Percentiles rank a stretch among this genome's conserved stretches.
phyloP scores from a whole-genome alignment of 441 rosid species.

The Erodium moschatum region DNA sequence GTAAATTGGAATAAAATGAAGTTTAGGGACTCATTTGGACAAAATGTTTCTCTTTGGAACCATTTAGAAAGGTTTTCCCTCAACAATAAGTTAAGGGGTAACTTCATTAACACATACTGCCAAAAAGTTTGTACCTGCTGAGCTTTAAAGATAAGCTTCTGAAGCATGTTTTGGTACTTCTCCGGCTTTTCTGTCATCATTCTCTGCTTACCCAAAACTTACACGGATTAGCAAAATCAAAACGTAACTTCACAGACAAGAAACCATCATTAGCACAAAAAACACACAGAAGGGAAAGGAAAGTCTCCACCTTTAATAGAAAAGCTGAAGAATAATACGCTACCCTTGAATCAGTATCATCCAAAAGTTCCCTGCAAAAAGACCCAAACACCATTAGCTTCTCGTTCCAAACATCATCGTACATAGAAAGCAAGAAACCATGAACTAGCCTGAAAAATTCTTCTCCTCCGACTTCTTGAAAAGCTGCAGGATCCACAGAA shows the following conservation, averaged over 20 bases:
- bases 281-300: slow-evolving; percentile 12
- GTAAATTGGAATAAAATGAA: background rate
- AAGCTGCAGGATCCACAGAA: slow-evolving; percentile 80
- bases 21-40: background rate
- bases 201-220: slow-evolving; percentile 45
- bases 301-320: slow-evolving; percentile 76
- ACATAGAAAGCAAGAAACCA: slow-evolving; percentile 12
- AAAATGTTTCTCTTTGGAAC: background rate
- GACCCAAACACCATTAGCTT: slow-evolving; percentile 10
- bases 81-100: background rate
- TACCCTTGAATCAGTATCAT: slow-evolving; percentile 94
- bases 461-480: slow-evolving; percentile 88
- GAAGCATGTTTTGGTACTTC: slow-evolving; percentile 89
- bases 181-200: slow-evolving; percentile 98
- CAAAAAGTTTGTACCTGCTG: slow-evolving; percentile 59
- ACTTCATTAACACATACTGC: background rate
- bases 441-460: slow-evolving; percentile 73
- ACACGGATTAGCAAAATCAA: slow-evolving; percentile 22
- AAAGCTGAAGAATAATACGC: slow-evolving; percentile 97
- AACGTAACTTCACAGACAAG: slow-evolving; percentile 5
- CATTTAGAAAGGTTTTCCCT: background rate
- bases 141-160: slow-evolving; percentile 88
- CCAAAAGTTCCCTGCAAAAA: slow-evolving; percentile 73
- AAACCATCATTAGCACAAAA: background rate
- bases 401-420: slow-evolving; percentile 11